Evolutionary conservation across 768 basidiomycete genomes (phyloP).

Genomic region (Boletus rex-veris): DNA sequence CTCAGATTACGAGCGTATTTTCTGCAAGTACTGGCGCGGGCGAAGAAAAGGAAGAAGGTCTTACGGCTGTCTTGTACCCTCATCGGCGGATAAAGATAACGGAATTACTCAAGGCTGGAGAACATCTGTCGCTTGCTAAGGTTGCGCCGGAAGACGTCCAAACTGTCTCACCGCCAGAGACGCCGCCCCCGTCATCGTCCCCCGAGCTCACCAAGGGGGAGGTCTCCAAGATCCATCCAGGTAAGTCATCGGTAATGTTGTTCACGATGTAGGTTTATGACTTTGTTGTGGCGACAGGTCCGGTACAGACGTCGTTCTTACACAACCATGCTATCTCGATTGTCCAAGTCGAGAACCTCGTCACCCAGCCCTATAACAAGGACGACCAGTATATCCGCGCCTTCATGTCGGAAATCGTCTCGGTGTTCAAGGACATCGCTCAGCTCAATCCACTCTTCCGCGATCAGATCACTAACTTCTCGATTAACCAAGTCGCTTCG

Average conservation of each 20-base stretch:
- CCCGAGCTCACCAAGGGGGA: slow-evolving; percentile 23
- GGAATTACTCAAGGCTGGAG: slow-evolving; percentile 73
- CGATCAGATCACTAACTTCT: slow-evolving; percentile 96
- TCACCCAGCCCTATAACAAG: slow-evolving; percentile 80
- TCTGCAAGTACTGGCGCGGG: slow-evolving; percentile 50
- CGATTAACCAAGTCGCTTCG: slow-evolving; percentile 85
- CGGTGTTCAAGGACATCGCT: slow-evolving; percentile 97
- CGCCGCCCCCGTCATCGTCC: slow-evolving; percentile 32
- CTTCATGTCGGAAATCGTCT: slow-evolving; percentile 94
- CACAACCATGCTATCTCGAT: slow-evolving; percentile 81
- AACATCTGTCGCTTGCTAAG: slow-evolving; percentile 32
- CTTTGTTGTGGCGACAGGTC: slow-evolving; percentile 35
- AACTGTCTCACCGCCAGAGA: slow-evolving; percentile 45
- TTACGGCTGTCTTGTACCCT: slow-evolving; percentile 94
- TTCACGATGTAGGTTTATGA: background rate
- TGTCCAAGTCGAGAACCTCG: slow-evolving; percentile 82
- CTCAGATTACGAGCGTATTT: slow-evolving; percentile 94
- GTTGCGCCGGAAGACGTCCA: slow-evolving; percentile 38
- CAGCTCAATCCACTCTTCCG: slow-evolving; percentile 97
- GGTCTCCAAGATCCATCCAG: slow-evolving; percentile 21
- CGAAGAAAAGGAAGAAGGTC: slow-evolving; percentile 75
- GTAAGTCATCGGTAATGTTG: slow-evolving; percentile 6
- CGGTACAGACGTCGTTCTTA: slow-evolving; percentile 81
- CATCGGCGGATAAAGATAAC: slow-evolving; percentile 88
- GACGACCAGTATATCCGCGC: slow-evolving; percentile 95